Conservation (phyloP, 1,284 basidiomycete genomes). For the Leccinum griseonigrum region DNA sequence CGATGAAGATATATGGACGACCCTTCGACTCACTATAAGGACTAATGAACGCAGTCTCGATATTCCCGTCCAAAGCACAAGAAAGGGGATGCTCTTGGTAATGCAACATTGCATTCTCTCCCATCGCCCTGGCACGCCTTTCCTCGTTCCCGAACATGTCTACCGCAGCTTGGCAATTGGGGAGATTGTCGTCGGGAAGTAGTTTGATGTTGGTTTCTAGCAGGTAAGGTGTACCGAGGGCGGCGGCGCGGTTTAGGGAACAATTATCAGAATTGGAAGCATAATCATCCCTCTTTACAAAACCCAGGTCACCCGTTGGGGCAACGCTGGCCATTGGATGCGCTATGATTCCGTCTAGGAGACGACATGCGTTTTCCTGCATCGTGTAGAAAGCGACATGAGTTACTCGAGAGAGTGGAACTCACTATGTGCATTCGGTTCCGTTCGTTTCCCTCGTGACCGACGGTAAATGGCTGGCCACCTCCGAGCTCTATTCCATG, state of each 20-base stretch:
- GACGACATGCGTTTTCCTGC: slow-evolving; percentile 27
- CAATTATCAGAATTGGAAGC: slow-evolving; percentile 1
- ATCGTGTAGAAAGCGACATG: neutral
- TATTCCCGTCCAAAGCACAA: slow-evolving; percentile 52
- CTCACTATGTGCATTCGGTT: slow-evolving; percentile 60
- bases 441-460: slow-evolving; percentile 52
- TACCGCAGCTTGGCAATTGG: slow-evolving; percentile 28
- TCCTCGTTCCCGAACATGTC: slow-evolving; percentile 44
- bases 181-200: slow-evolving; percentile 35
- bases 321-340: neutral
- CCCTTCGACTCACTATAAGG: slow-evolving; percentile 36
- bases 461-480: slow-evolving; percentile 61
- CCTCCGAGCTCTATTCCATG: slow-evolving; percentile 59
- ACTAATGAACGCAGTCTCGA: slow-evolving; percentile 51
- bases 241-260: slow-evolving; percentile 40
- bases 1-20: neutral
- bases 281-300: slow-evolving; percentile 11
- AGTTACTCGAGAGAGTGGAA: slow-evolving; percentile 12
- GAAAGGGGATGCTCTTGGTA: slow-evolving; percentile 51
- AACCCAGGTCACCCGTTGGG: slow-evolving; percentile 1
- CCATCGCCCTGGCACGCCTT: slow-evolving; percentile 35
- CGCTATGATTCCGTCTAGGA: slow-evolving; percentile 25
- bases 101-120: slow-evolving; percentile 31
- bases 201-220: slow-evolving; percentile 54
- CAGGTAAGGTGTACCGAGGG: slow-evolving; percentile 44